Evolutionary conservation across 23 red algal species (phyloP).

Genomic region (Cyanidiococcus yangmingshanensis): DNA sequence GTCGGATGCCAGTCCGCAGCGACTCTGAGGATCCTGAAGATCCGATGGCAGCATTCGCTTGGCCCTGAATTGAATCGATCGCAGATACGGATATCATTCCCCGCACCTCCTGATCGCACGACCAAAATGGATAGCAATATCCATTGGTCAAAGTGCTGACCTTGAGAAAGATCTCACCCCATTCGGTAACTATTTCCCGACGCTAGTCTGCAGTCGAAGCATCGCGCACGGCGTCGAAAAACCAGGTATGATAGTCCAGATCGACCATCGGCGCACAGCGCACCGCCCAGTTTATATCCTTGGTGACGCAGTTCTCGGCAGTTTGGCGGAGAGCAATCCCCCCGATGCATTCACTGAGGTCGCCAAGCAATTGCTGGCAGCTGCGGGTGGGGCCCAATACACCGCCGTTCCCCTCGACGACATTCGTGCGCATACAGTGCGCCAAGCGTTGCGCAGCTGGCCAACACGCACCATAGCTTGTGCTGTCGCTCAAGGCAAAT

Average conservation of each 20-base stretch:
- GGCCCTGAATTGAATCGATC: too few species aligned
- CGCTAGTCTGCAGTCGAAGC: too few species aligned
- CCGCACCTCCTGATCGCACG: too few species aligned
- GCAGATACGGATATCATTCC: too few species aligned
- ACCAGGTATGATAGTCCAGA: slow-evolving; percentile 12
- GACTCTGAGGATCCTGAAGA: too few species aligned
- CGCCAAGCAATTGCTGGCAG: not conserved
- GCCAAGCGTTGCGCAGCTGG: not conserved
- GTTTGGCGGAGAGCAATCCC: not conserved
- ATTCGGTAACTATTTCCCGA: too few species aligned
- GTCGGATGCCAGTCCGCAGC: too few species aligned
- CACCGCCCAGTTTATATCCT: not conserved
- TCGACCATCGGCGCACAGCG: slow-evolving; percentile 14
- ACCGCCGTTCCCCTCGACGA: not conserved
- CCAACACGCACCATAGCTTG: not conserved
- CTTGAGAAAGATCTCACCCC: too few species aligned
- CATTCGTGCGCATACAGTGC: not conserved
- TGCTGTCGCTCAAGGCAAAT: not conserved
- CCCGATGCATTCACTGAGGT: slow-evolving; percentile 13
- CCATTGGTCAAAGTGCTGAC: too few species aligned
- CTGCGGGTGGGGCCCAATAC: not conserved
- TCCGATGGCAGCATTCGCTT: too few species aligned
- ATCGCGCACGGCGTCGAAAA: not conserved
- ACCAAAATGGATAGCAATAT: too few species aligned
- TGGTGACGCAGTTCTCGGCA: not conserved